Conservation (phyloP, 495 filamentous ascomycete species). For the Aspergillus haitiensis region DNA sequence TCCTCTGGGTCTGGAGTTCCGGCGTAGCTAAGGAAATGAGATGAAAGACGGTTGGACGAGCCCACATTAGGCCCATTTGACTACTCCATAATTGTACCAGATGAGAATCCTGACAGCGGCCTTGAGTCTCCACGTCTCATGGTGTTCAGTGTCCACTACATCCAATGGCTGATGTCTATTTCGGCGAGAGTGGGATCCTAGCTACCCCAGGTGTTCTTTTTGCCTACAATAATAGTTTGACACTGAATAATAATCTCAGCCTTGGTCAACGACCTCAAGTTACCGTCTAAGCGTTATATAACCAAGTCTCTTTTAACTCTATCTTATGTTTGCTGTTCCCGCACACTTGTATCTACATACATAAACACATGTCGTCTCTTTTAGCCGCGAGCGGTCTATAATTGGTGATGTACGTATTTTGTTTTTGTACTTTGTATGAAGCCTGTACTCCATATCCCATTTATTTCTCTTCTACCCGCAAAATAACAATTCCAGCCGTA, state of each 20-base stretch:
- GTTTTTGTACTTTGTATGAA: too few relatives aligned
- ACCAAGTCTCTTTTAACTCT: too few relatives aligned
- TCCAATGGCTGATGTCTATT: neutral
- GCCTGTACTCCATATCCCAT: too few relatives aligned
- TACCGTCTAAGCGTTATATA: too few relatives aligned
- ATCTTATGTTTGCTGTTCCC: too few relatives aligned
- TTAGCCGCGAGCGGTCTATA: too few relatives aligned
- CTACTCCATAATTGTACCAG: neutral
- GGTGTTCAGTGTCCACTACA: neutral
- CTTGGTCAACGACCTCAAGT: too few relatives aligned
- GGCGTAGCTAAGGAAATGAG: neutral
- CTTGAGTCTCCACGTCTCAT: constrained; percentile 6
- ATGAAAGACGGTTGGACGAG: constrained; percentile 1
- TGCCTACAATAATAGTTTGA: neutral
- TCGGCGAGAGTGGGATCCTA: neutral
- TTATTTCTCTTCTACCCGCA: neutral
- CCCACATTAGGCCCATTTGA: constrained; percentile 16
- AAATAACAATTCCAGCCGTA: neutral
- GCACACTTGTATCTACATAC: too few relatives aligned
- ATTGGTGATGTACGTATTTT: too few relatives aligned
- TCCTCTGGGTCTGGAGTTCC: neutral
- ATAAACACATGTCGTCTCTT: too few relatives aligned
- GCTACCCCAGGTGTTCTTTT: neutral
- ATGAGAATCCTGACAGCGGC: constrained; percentile 3
- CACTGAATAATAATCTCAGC: too few relatives aligned